Conservation (phyloP, 73 alveolate genomes). For the Tetrahymena thermophila region DNA sequence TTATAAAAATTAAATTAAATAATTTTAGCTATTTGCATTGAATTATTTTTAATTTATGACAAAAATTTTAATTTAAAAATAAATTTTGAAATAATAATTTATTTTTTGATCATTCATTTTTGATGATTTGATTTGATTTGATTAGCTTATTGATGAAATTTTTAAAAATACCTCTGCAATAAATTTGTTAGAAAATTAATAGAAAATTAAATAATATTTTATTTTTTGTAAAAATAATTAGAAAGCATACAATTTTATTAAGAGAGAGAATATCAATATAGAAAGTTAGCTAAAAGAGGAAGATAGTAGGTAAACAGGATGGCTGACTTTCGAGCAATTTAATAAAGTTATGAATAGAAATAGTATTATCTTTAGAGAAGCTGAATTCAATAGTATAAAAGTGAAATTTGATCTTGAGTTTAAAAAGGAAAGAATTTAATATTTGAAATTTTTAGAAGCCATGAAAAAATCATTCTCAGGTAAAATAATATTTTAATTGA, state of each 20-base stretch:
- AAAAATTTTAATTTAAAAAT: no score
- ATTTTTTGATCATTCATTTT: no score
- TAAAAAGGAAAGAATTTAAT: not conserved
- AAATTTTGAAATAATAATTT: no score
- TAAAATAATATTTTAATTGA: not conserved
- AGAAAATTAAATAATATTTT: not conserved
- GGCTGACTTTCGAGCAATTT: not conserved
- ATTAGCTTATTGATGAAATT: no score
- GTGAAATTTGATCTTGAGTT: not conserved
- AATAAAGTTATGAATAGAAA: not conserved
- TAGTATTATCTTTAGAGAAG: not conserved
- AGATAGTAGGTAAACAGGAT: not conserved
- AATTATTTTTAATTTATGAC: no score
- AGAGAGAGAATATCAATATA: not conserved
- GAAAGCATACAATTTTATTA: not conserved
- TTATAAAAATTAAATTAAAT: no score
- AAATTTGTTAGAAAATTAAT: no score
- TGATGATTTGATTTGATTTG: no score
- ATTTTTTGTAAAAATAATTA: not conserved
- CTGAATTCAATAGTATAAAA: not conserved
- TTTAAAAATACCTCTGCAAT: no score
- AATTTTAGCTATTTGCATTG: no score
- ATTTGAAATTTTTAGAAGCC: not conserved
- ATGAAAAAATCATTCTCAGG: not conserved
- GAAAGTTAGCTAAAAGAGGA: not conserved